Conservation (phyloP, 2,329 filamentous ascomycete species). For the Sarocladium oryzae region DNA sequence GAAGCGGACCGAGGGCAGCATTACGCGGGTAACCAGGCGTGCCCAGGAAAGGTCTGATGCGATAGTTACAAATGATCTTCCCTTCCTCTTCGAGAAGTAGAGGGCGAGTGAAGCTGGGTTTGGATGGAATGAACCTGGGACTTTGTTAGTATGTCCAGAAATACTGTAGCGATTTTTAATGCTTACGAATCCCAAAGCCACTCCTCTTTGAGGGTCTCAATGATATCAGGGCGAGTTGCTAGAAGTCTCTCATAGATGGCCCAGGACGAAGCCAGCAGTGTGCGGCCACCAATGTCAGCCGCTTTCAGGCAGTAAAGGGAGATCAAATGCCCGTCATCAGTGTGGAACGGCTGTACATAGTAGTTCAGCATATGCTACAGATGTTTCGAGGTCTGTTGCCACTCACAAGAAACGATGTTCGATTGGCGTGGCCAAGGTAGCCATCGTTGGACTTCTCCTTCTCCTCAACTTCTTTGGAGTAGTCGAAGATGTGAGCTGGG, state of each 20-base stretch:
- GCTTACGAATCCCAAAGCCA: constrained; percentile 26
- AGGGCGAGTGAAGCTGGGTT: constrained; percentile 4
- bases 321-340: constrained; percentile 52
- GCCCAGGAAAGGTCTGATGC: constrained; percentile 4
- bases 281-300: constrained; percentile 46
- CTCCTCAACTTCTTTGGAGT: neutral
- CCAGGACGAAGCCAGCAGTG: constrained; percentile 51
- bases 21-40: constrained; percentile 3
- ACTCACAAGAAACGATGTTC: constrained; percentile 2
- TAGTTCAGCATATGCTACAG: neutral
- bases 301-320: constrained; percentile 50
- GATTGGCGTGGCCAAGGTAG: constrained; percentile 4
- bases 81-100: constrained; percentile 4
- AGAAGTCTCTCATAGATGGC: constrained; percentile 58
- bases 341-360: constrained; percentile 41
- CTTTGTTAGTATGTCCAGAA: neutral
- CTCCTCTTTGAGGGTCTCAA: constrained; percentile 46
- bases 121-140: neutral
- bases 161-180: neutral
- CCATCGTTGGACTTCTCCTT: constrained; percentile 3
- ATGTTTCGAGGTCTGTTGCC: neutral
- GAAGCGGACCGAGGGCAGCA: neutral
- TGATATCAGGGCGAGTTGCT: constrained; percentile 49
- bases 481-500: constrained; percentile 6
- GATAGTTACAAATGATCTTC: constrained; percentile 4